Evolutionary conservation across 805 yeast species (phyloP).

Genomic region (Maudiozyma barnettii): DNA sequence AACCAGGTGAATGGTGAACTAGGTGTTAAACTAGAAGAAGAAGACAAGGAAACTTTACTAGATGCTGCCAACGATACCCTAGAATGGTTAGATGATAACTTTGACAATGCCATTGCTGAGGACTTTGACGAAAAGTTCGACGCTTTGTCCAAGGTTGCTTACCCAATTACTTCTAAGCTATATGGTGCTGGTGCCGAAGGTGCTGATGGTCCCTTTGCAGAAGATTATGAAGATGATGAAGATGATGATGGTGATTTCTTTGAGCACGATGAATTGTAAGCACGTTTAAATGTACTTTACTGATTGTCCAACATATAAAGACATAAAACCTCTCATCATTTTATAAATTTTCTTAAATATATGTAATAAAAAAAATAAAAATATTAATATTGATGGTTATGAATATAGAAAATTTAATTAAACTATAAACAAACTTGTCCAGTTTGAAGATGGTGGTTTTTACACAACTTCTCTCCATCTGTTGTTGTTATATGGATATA

Average conservation of each 20-base stretch:
- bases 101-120: conserved; percentile 79
- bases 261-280: conserved; percentile 61
- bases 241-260: conserved; percentile 46
- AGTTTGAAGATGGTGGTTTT: too few relatives aligned
- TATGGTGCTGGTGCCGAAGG: conserved; percentile 44
- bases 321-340: too few relatives aligned
- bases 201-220: conserved; percentile 31
- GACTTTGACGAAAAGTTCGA: conserved; percentile 91
- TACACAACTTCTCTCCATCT: too few relatives aligned
- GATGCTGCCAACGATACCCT: conserved; percentile 83
- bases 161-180: conserved; percentile 86
- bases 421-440: too few relatives aligned
- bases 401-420: too few relatives aligned
- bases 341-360: too few relatives aligned
- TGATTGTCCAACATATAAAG: too few relatives aligned
- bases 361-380: too few relatives aligned
- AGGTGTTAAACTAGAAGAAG: conserved; percentile 75
- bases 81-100: conserved; percentile 82
- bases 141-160: conserved; percentile 68
- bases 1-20: conserved; percentile 55
- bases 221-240: conserved; percentile 41
- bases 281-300: not conserved
- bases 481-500: too few relatives aligned
- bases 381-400: too few relatives aligned
- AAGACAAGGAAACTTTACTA: conserved; percentile 78